Evolutionary conservation across 2,329 filamentous ascomycete species (phyloP), one percentile per base, ranked within the genome.

Genomic region (Zymoseptoria pseudotritici): DNA sequence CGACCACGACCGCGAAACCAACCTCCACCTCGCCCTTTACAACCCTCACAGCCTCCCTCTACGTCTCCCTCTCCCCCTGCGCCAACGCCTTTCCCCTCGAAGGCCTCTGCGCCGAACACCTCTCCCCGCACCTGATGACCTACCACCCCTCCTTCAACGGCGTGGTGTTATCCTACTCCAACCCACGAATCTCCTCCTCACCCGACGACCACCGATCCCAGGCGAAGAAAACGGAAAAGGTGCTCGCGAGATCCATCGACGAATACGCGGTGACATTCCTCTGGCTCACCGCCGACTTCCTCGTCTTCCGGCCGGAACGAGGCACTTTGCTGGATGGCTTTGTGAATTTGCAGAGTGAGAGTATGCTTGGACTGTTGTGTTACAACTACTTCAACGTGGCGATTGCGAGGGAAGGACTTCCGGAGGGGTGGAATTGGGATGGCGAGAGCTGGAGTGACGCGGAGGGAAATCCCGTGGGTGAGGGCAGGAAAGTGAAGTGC

Each of bases 311-410:
- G 31, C 93, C 94, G 0, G 79, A 82, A 57, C 83, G 84, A 53
- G 89, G 90, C 42, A 84, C 86, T 8, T 85, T 83, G 75, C 82
- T 97, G 71, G 87, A 92, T 66, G 94, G 91, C 10, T 86, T 82
- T 66, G 83, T 97, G 58, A 94, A 93, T 69, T 80, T 97, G 29
- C 90, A 96, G 72, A 93, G 88, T 54, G 90, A 94, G 67, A 91
- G 90, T 6, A 91, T 97, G 71, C 82, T 99, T 6, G 92, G 93
- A 20, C 83, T 97, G 2, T 85, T 95, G 10, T 94, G 91, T 73
- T 92, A 91, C 76, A 93, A 93, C 73, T 85, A 91, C 65, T 97
- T 97, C 80, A 96, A 94, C 67, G 90, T 93, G 1, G 90, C 88
- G 51, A 89, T 99, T 61, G 88, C 93, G 68, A 82, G 87, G 21